Evolutionary conservation across 139 green algal genomes (phyloP).

Genomic region (Chlorella sp.): DNA sequence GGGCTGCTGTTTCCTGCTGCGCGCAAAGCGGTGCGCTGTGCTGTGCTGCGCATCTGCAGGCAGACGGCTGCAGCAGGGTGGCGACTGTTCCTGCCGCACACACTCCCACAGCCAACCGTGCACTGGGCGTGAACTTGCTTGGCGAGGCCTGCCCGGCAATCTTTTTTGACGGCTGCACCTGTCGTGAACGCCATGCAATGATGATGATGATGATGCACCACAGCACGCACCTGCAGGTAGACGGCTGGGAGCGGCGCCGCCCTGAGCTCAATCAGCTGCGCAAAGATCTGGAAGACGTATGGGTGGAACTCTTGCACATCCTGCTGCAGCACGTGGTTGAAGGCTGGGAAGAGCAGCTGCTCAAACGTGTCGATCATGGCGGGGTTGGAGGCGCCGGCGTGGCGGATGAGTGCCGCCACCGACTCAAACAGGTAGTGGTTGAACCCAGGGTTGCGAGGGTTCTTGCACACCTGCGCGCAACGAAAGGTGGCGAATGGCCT

Average conservation of each 20-base stretch:
- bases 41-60: too few relatives aligned
- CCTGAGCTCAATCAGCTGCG: slow-evolving; percentile 85
- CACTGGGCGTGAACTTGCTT: too few relatives aligned
- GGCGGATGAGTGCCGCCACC: slow-evolving; percentile 81
- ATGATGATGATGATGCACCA: too few relatives aligned
- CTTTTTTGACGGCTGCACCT: too few relatives aligned
- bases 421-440: slow-evolving; percentile 98
- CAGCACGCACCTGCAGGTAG: slow-evolving; percentile 64
- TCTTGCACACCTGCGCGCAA: slow-evolving; percentile 67
- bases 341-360: slow-evolving; percentile 87
- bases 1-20: too few relatives aligned
- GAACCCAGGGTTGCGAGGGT: slow-evolving; percentile 92
- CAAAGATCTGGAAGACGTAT: slow-evolving; percentile 90
- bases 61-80: too few relatives aligned
- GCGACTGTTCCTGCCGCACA: too few relatives aligned
- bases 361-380: slow-evolving; percentile 61
- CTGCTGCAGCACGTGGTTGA: slow-evolving; percentile 81
- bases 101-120: too few relatives aligned
- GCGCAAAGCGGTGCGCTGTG: too few relatives aligned
- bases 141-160: too few relatives aligned
- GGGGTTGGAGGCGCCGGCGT: slow-evolving; percentile 30
- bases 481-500: not conserved
- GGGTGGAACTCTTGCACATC: slow-evolving; percentile 75
- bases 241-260: slow-evolving; percentile 43
- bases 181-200: too few relatives aligned